Conservation (phyloP, 768 basidiomycete genomes). For the Bullera alba region DNA sequence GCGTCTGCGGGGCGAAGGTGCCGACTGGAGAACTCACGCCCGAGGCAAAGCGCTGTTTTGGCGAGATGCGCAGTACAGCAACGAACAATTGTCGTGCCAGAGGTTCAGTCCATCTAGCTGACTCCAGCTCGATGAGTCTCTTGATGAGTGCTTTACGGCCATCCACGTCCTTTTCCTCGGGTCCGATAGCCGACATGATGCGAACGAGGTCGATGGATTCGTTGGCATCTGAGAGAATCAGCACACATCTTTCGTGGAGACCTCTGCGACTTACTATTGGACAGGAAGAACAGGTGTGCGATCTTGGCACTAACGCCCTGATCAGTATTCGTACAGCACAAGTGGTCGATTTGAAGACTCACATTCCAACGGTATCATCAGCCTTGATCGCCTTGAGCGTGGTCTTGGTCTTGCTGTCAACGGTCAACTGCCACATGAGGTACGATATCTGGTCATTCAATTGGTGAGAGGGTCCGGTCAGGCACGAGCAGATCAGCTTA, state of each 20-base stretch:
- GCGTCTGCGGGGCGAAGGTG: neutral
- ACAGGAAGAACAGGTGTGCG: neutral
- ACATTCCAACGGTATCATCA: neutral
- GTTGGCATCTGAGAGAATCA: neutral
- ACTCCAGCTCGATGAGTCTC: neutral
- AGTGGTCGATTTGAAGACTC: neutral
- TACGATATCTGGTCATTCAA: neutral
- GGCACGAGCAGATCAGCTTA: too few species aligned
- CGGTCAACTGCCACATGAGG: neutral
- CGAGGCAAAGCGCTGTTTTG: neutral
- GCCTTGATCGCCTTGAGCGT: neutral
- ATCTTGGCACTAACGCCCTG: neutral
- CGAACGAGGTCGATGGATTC: neutral
- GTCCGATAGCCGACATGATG: neutral
- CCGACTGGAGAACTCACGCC: neutral
- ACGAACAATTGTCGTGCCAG: too few species aligned
- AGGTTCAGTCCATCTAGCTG: neutral
- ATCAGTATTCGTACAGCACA: too few species aligned
- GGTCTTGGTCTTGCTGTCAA: neutral
- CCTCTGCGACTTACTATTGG: neutral
- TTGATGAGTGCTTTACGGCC: neutral
- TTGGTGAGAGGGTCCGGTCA: neutral
- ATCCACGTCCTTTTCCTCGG: neutral
- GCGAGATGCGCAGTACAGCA: neutral
- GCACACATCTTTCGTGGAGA: neutral